Evolutionary conservation across 176 grass and related monocot species (phyloP), one percentile per base, ranked within the genome.

Genomic region (Stipa capillata): DNA sequence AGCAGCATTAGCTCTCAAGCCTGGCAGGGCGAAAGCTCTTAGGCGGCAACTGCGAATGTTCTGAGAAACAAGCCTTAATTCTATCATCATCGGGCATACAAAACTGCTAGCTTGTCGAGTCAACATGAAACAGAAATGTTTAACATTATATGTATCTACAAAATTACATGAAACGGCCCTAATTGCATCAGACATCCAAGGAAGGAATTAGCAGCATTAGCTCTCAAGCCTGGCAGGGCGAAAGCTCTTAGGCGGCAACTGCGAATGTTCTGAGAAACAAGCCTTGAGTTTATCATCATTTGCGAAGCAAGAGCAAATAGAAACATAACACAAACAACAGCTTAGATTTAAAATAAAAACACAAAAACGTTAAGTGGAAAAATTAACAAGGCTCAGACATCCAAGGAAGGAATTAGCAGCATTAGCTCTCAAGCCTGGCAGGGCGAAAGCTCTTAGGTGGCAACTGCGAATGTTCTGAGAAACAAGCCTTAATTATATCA

Each of bases 21-120:
- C 79, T 69, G 88, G 84, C 88, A 68, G 18, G 88, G 84, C 88
- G 51, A 86, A 74, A 83, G 88, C 83, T 86, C 84, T 90, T 82
- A 83, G 84, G 79, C 52, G 74, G 84, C 88, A 73, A 90, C 88
- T 90, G 88, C 88, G 74, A 90, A 90, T 90, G 88, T 86, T 69
- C 3, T 58, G 91, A 90, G 91, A 89, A 90, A 89, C 84, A 90
- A 87, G 83, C 87, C 90, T 84, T 85, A 3, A 23, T 7, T 71
- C 15, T 62, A 75, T 84, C 85, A 53, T 76, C 65, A 29, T 1
- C 0, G 24, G 72, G 15, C 35, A 37, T n/a, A 51, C 8, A 31
- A 31, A 6, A 10, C 3, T 2, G 1, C 3, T 28, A 10, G 1
- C 7, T 3, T 3, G 8, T 5, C 17, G 4, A 6, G 0, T 24